Evolutionary conservation across 2,329 filamentous ascomycete genomes (phyloP).

Genomic region (Diaporthe ampelina): DNA sequence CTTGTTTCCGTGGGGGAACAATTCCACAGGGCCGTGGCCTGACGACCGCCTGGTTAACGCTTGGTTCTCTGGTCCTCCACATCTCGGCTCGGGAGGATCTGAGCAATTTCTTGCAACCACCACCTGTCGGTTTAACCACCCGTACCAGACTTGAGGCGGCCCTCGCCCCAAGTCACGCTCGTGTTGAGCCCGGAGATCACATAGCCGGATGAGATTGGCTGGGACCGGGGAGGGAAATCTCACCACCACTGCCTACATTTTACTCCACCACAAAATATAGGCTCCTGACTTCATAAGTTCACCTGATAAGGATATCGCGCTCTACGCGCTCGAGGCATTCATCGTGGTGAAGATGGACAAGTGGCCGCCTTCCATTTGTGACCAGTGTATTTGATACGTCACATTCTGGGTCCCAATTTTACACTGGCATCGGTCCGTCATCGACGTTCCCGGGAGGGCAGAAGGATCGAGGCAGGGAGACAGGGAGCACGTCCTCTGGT

Average conservation of each 20-base stretch:
- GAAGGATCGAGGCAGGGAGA: constrained; percentile 6
- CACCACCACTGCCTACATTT: constrained; percentile 4
- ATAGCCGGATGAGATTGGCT: constrained; percentile 10
- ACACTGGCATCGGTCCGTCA: not conserved
- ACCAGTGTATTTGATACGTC: constrained; percentile 28
- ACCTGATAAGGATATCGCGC: not conserved
- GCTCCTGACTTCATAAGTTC: not conserved
- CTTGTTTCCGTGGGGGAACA: not conserved
- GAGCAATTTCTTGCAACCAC: constrained; percentile 29
- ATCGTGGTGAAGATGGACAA: constrained; percentile 1
- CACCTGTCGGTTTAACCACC: constrained; percentile 20
- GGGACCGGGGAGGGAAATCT: not conserved
- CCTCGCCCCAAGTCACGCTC: not conserved
- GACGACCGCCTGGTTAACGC: not conserved
- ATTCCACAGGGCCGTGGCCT: constrained; percentile 4
- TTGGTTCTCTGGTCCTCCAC: constrained; percentile 18
- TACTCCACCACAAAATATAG: not conserved
- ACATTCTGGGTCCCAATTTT: constrained; percentile 24
- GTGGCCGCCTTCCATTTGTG: constrained; percentile 17
- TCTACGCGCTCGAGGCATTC: not conserved
- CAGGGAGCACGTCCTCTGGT: not conserved
- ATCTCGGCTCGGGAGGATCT: constrained; percentile 33
- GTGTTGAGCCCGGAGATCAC: not conserved
- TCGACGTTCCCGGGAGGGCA: not conserved
- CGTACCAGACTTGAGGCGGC: constrained; percentile 6